Base-by-base conservation (phyloP, 1,284 basidiomycete species). In the Malassezia sp. region DNA sequence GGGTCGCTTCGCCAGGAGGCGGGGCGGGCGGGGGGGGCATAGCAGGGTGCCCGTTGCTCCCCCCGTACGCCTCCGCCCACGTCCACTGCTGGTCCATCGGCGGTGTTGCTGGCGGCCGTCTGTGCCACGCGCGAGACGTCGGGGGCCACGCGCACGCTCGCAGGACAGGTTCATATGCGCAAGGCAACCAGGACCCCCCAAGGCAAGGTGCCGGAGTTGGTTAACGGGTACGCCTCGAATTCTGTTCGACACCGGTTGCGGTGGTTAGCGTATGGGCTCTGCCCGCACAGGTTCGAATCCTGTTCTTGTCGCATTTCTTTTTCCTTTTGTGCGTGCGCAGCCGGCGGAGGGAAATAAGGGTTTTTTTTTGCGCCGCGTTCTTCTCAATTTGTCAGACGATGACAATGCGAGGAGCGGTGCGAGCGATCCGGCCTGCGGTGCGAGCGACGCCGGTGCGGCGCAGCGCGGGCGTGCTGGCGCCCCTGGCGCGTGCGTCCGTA, bases 251-350 rank as follows among this genome's bases (percentile, higher is more conserved):
- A 34, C 47, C 34, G 47, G 21, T 10, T 18, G 12, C 47, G 34
- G 47, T 34, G 47, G 47, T 33, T 26, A 49, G 47, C 47, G 47
- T 38, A 38, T 49, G 47, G 47, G 47, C 47, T 49, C 41, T 49
- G 47, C 47, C 47, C 47, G 47, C 47, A 44, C 47, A 49, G 47
- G 47, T 49, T 49, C 47, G 47, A 49, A 28, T 49, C 47, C 47
- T 49, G 47, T 49, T 49, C 47, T 49, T 49, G 47, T 49, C 47
- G 47, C 5, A n/a, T 30, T 27, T 34, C 32, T 44, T 49, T 48
- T 26, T 34, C n/a, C 4, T 30, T 20, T 30, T 32, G 26, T 26
- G 15, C 2, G 11, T 6, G 20, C 12, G 20, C 2, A n/a, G n/a
- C n/a, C n/a, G n/a, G n/a, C n/a, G 12, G 23, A 12, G 10, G 7